Evolutionary conservation across 305 asterid genomes (phyloP), one percentile per base, ranked within the genome.

Genomic region (Striga hermonthica): DNA sequence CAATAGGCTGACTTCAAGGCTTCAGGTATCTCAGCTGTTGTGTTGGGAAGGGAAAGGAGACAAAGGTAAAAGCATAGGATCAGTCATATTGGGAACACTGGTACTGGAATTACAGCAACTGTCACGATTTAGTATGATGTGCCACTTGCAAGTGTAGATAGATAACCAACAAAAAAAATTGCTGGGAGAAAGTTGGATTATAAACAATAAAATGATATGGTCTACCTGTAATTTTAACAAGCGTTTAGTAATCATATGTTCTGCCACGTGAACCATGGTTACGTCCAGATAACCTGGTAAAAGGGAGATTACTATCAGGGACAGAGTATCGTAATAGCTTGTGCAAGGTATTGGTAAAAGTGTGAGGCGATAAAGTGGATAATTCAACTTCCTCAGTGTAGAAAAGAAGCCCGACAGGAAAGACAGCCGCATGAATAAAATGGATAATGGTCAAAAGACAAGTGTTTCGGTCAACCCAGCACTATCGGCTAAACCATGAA

Each of bases 11-110:
- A 83, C 95, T 81, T 91, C 91, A 70, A 15, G 90, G 93, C 98
- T 80, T 84, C 97, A 81, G 76, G 74, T 79, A 78, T 75, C 86
- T 87, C 95, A 80, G 92, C 95, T 91, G 98, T 84, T 87, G 76
- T 68, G 75, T 78, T 65, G 72, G 76, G 81, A 78, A 80, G 81
- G 91, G 85, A 74, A 83, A 75, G 85, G 80, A 79, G 80, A 86
- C 91, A 87, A 71, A 87, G 82, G 95, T 80, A 72, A 83, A 74
- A 88, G 57, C 78, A 78, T 62, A 73, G 75, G 67, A 90, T 87
- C 83, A 91, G 95, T 86, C 78, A 74, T 78, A 66, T 54, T 65
- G 81, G 86, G 80, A 22, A 43, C 73, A 75, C 43, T 76, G 84
- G 83, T 56, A 68, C 48, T 86, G 76, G 70, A 66, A 74, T 68